Percentiles rank a stretch among this genome's conserved stretches.
phyloP scores from a whole-genome alignment of 1,284 basidiomycete species.

The Cutaneotrichosporon dermatis region DNA sequence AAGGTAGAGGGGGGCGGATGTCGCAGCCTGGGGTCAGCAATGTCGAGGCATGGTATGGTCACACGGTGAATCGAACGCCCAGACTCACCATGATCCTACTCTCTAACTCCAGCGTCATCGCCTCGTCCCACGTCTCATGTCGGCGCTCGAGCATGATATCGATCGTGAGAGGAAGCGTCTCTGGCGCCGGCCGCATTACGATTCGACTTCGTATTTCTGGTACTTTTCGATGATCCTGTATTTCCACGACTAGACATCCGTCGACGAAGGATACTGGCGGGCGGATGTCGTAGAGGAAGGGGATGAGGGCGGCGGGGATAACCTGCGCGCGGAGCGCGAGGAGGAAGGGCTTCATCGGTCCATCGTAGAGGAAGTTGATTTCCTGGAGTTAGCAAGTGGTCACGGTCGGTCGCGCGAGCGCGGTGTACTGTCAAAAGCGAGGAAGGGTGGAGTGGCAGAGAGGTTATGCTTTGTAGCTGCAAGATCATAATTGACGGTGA shows the following conservation, averaged over 20 bases:
- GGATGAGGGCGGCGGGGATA: conserved; percentile 45
- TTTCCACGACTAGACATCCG: conserved; percentile 49
- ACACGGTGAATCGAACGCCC: background rate
- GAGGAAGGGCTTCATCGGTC: conserved; percentile 50
- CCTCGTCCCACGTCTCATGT: conserved; percentile 44
- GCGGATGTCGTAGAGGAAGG: conserved; percentile 45
- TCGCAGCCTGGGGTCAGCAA: conserved; percentile 39
- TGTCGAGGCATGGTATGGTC: background rate
- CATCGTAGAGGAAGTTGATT: conserved; percentile 46
- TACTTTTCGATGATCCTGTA: conserved; percentile 44
- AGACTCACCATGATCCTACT: conserved; percentile 46
- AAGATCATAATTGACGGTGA: no score
- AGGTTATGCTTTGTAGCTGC: no score
- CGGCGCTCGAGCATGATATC: conserved; percentile 45
- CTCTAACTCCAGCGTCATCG: conserved; percentile 45
- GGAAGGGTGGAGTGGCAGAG: no score
- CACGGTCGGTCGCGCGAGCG: no score
- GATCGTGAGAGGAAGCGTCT: conserved; percentile 44
- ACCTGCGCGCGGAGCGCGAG: conserved; percentile 48
- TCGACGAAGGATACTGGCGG: conserved; percentile 47
- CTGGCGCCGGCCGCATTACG: conserved; percentile 48
- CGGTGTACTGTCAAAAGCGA: no score
- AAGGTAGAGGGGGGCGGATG: conserved; percentile 48
- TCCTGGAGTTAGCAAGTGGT: conserved; percentile 19
- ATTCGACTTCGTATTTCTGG: conserved; percentile 39